Percentiles rank a stretch among this genome's conserved stretches.
Conservation (phyloP, 2,329 filamentous ascomycete species). For the Penicillium carneum region DNA sequence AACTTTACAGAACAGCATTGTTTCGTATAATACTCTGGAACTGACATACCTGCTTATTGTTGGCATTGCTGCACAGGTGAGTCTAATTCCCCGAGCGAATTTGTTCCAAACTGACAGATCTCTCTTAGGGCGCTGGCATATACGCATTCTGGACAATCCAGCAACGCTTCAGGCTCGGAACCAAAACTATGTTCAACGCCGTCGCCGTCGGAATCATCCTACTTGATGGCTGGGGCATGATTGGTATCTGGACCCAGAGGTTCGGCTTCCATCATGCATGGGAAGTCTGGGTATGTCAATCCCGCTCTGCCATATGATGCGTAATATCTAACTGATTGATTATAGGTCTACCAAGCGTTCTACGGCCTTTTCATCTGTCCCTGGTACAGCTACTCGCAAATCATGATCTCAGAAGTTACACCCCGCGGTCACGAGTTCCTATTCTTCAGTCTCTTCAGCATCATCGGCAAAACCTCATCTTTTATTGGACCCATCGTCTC, state of each 20-base stretch:
- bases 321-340: neutral
- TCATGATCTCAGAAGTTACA: constrained; percentile 74
- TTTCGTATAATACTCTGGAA: constrained; percentile 69
- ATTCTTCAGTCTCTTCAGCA: constrained; percentile 73
- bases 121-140: constrained; percentile 60
- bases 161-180: constrained; percentile 64
- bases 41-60: constrained; percentile 72
- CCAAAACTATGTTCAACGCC: constrained; percentile 73
- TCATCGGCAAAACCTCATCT: constrained; percentile 71
- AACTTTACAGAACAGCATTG: constrained; percentile 70
- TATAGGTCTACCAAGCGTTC: constrained; percentile 58
- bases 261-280: constrained; percentile 63
- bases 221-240: constrained; percentile 66
- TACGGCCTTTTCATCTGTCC: constrained; percentile 73
- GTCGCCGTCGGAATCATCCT: constrained; percentile 68
- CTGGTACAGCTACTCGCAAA: constrained; percentile 75
- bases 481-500: constrained; percentile 75
- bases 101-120: neutral
- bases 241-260: constrained; percentile 63
- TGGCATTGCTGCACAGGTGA: constrained; percentile 68
- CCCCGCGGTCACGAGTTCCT: constrained; percentile 73
- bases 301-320: neutral
- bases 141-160: constrained; percentile 69
- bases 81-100: neutral
- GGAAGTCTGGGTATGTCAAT: constrained; percentile 58